Percentiles rank a stretch among this genome's conserved stretches.
Conservation (phyloP, 768 basidiomycete species). For the Paxillus involutus region DNA sequence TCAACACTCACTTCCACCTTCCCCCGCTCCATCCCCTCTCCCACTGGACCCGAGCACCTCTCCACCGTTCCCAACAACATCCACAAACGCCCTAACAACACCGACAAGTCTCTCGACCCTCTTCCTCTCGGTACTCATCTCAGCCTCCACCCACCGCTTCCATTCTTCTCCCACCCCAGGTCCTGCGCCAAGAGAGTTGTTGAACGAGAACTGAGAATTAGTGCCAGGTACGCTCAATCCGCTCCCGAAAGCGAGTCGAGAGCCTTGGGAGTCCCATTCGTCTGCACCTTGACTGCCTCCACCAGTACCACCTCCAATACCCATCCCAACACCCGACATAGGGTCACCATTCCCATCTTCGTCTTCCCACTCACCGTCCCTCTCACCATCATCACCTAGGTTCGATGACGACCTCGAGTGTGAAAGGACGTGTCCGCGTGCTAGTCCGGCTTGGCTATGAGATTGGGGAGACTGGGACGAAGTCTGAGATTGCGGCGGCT, state of each 20-base stretch:
- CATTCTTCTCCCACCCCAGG: slow-evolving; percentile 22
- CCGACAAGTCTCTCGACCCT: slow-evolving; percentile 61
- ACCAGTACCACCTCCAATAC: background rate
- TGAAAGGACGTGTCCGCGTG: slow-evolving; percentile 15
- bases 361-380: slow-evolving; percentile 30
- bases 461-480: background rate
- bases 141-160: slow-evolving; percentile 29
- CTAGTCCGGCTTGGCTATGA: slow-evolving; percentile 7
- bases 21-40: slow-evolving; percentile 1
- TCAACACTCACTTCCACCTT: slow-evolving; percentile 14
- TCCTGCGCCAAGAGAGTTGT: background rate
- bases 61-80: slow-evolving; percentile 49
- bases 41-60: background rate
- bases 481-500: slow-evolving; percentile 9
- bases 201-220: slow-evolving; percentile 8
- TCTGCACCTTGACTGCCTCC: slow-evolving; percentile 17
- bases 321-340: slow-evolving; percentile 13
- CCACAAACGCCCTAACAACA: slow-evolving; percentile 62
- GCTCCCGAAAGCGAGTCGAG: slow-evolving; percentile 12
- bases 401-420: slow-evolving; percentile 31
- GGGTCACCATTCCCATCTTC: slow-evolving; percentile 18
- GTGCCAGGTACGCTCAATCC: slow-evolving; percentile 12
- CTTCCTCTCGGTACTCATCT: slow-evolving; percentile 57
- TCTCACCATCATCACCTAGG: slow-evolving; percentile 23
- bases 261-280: slow-evolving; percentile 24